A percentile compares a stretch with the other conserved stretches of the same genome.
phyloP scores from a whole-genome alignment of 2,329 filamentous ascomycete genomes.

The Alternaria consortialis region DNA sequence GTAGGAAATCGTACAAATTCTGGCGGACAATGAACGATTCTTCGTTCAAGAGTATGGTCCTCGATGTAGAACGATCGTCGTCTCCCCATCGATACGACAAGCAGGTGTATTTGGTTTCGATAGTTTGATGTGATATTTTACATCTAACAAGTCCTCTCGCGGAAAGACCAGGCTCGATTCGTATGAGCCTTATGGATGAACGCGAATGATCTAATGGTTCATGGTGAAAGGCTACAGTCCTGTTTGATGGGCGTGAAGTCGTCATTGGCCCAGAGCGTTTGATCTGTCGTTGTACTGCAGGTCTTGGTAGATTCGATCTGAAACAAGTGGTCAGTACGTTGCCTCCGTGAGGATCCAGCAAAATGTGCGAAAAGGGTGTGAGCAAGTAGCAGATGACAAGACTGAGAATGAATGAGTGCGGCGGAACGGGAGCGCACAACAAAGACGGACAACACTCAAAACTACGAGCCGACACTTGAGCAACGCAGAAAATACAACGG shows the following conservation, averaged over 20 bases:
- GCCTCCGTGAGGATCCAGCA: too few relatives aligned
- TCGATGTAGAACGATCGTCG: neutral
- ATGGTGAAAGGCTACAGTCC: neutral
- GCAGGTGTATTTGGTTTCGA: neutral
- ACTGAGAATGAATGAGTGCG: too few relatives aligned
- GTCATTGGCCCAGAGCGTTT: neutral
- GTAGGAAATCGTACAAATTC: constrained; percentile 17
- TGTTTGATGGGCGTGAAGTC: neutral
- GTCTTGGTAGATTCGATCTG: too few relatives aligned
- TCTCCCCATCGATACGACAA: constrained; percentile 11
- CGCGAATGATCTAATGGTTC: neutral
- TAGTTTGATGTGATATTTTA: neutral
- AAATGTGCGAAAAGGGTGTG: neutral
- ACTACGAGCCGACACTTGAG: too few relatives aligned
- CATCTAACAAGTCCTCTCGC: neutral
- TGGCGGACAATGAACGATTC: constrained; percentile 10
- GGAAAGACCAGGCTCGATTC: neutral
- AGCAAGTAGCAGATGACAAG: neutral
- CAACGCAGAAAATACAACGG: too few relatives aligned
- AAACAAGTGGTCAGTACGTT: too few relatives aligned
- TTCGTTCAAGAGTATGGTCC: constrained; percentile 10
- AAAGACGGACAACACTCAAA: too few relatives aligned
- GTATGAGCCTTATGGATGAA: constrained; percentile 2
- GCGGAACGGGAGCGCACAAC: too few relatives aligned
- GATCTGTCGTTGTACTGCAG: too few relatives aligned